Evolutionary conservation across 129 eudicot species (phyloP), one percentile per base, ranked within the genome.

Genomic region (Ambrosia artemisiifolia): DNA sequence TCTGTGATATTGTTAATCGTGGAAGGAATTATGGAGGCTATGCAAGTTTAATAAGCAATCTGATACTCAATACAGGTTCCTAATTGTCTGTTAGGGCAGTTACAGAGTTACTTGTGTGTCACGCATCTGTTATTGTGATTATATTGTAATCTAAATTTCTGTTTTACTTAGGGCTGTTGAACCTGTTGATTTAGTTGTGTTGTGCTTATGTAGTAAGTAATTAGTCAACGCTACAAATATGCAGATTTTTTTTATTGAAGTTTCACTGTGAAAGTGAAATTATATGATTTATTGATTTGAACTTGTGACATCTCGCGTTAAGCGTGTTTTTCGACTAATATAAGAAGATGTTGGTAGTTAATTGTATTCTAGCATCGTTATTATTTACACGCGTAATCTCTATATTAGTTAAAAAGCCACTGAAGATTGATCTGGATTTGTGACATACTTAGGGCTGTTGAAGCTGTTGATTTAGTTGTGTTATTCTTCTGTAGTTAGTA

Each of bases 391-490:
- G n/a, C n/a, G n/a, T n/a, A n/a, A n/a, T n/a, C n/a, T n/a, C n/a
- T n/a, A n/a, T n/a, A n/a, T n/a, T 57, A 57, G 56, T 9, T 13
- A 7, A 11, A 33, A 42, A 28, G 12, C 14, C 28, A 56, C 57
- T 14, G 56, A n/a, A 71, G 67, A 70, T 60, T 46, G 47, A 72
- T 16, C 9, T 60, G 60, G 47, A 60, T 59, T 59, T 61, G 77
- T 35, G 20, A 11, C 48, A 43, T 44, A 16, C 48, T 60, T 44
- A 16, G 20, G 14, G 77, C 47, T 59, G 33, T 40, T 54, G 14
- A n/a, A 53, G 43, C 66, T 65, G 24, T 40, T 74, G 17, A 40
- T 42, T 28, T 75, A 43, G 36, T 28, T 42, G 7, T 65, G 11
- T 12, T 42, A 66, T 62, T 38, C 40, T 11, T 73, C 36, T 63